phyloP scores from a whole-genome alignment of 768 basidiomycete genomes.

The Russula earlei region DNA sequence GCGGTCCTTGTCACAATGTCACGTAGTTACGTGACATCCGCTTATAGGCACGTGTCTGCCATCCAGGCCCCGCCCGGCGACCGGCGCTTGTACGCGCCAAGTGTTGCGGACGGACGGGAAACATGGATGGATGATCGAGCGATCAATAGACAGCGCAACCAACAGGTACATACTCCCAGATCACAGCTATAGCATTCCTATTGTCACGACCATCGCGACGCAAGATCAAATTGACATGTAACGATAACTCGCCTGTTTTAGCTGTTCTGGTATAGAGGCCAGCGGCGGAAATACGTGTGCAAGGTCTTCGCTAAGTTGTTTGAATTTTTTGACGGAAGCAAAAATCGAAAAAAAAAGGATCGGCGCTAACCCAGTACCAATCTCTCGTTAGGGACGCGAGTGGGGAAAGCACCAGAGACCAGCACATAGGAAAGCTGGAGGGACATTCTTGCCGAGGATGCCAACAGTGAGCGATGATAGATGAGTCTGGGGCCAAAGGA shows the following conservation, averaged over 20 bases:
- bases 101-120: not conserved
- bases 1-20: constrained; percentile 14
- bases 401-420: not conserved
- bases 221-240: not conserved
- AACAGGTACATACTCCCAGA: not conserved
- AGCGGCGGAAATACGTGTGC: not conserved
- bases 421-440: not conserved
- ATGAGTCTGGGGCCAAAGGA: not conserved
- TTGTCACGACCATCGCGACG: not conserved
- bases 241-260: not conserved
- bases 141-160: not conserved
- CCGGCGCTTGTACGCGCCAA: not conserved
- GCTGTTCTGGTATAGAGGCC: not conserved
- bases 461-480: not conserved
- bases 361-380: not conserved
- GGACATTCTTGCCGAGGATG: not conserved
- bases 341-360: not conserved
- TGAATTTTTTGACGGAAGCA: constrained; percentile 6
- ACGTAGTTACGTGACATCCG: constrained; percentile 15
- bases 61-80: not conserved
- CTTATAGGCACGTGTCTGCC: constrained; percentile 7
- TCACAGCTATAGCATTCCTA: not conserved
- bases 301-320: constrained; percentile 5
- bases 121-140: constrained; percentile 2
- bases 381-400: not conserved